Conservation (phyloP, 2,329 filamentous ascomycete species). For the Ceratocystis papillata region DNA sequence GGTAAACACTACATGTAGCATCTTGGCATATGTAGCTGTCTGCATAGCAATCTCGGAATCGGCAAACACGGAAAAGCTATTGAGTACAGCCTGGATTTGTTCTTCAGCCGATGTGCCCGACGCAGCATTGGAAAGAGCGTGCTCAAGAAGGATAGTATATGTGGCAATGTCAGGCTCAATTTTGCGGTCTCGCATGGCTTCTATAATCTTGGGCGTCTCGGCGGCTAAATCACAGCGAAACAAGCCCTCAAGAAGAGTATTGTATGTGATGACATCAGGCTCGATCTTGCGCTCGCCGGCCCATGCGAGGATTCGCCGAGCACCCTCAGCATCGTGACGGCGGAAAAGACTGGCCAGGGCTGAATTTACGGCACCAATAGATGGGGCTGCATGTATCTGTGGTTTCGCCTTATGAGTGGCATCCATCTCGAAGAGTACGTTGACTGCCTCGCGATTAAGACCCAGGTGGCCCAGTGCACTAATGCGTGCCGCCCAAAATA, state of each 20-base stretch:
- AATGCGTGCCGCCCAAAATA: constrained; percentile 61
- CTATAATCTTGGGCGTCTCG: constrained; percentile 44
- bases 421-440: constrained; percentile 54
- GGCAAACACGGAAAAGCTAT: constrained; percentile 49
- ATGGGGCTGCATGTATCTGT: constrained; percentile 43
- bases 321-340: constrained; percentile 38
- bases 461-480: constrained; percentile 51
- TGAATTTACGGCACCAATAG: constrained; percentile 57
- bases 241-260: constrained; percentile 54
- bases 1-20: constrained; percentile 54
- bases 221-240: constrained; percentile 40
- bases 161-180: constrained; percentile 56
- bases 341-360: constrained; percentile 53
- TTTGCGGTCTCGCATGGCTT: constrained; percentile 46
- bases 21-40: constrained; percentile 54
- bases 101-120: constrained; percentile 32
- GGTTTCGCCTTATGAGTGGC: constrained; percentile 28
- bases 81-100: constrained; percentile 43
- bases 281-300: constrained; percentile 44
- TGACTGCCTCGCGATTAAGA: constrained; percentile 46
- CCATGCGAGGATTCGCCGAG: constrained; percentile 48
- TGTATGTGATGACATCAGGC: constrained; percentile 53
- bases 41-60: constrained; percentile 48
- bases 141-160: constrained; percentile 61
- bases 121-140: constrained; percentile 33